These are phyloP conservation scores for Dendrobium chrysotoxum DNA, from an alignment of 106 monocot species.

Conservation along the genomic window DNA sequence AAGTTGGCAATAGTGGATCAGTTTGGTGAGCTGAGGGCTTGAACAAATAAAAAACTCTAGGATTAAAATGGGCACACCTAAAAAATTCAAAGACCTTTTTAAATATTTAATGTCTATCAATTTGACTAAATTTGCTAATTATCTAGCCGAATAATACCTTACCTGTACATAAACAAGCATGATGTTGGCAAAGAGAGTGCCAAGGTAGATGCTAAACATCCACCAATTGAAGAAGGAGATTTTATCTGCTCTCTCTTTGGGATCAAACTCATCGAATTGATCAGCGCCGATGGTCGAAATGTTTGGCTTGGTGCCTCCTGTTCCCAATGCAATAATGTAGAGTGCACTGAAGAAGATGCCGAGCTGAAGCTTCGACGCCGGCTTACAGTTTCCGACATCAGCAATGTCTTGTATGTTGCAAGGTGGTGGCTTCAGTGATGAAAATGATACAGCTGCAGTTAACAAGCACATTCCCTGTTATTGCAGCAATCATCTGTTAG, in stretches of 20 bases:
- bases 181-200: constrained; percentile 8
- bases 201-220: constrained; percentile 12
- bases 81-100: too few species aligned
- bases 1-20: background rate
- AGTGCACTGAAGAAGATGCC: constrained; percentile 8
- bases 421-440: constrained; percentile 10
- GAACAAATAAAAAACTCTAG: too few species aligned
- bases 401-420: background rate
- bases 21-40: too few species aligned
- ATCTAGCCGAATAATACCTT: too few species aligned
- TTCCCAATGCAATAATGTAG: constrained; percentile 7
- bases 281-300: constrained; percentile 15
- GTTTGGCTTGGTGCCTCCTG: constrained; percentile 15
- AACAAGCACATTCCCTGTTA: constrained; percentile 14
- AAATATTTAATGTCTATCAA: too few species aligned
- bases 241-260: constrained; percentile 8
- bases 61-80: too few species aligned
- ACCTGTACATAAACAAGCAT: constrained; percentile 28
- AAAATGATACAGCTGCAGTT: constrained; percentile 1
- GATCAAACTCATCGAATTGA: constrained; percentile 14
- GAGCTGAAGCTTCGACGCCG: constrained; percentile 6
- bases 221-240: constrained; percentile 22
- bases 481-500: background rate
- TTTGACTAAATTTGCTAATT: too few species aligned
- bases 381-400: background rate